These are phyloP conservation scores for Beta macrorhiza DNA, from an alignment of 179 eudicot species.

Conservation along the genomic window DNA sequence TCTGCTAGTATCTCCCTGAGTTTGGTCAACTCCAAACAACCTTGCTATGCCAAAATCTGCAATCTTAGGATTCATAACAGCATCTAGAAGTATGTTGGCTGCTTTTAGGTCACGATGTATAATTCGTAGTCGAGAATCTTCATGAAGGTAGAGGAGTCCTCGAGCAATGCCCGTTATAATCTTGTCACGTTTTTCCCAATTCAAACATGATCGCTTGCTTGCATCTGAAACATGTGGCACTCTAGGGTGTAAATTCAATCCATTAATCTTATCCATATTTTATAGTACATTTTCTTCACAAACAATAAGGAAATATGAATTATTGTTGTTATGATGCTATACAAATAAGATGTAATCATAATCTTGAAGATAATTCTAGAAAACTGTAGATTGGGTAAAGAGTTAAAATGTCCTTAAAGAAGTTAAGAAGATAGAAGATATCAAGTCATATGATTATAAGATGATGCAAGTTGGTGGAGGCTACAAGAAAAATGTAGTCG, in stretches of 20 bases:
- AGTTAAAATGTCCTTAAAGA: too few relatives aligned
- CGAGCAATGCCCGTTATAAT: constrained; percentile 36
- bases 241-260: not conserved
- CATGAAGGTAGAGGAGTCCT: constrained; percentile 42
- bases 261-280: too few relatives aligned
- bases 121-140: constrained; percentile 34
- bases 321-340: too few relatives aligned
- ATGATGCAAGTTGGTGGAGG: too few relatives aligned
- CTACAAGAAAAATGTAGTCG: too few relatives aligned
- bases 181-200: constrained; percentile 33
- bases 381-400: too few relatives aligned
- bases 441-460: too few relatives aligned
- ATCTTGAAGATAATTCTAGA: too few relatives aligned
- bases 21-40: constrained; percentile 24
- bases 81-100: constrained; percentile 37
- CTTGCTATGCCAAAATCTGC: constrained; percentile 43
- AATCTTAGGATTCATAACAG: constrained; percentile 36
- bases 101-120: constrained; percentile 45
- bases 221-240: constrained; percentile 17
- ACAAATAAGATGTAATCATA: not conserved
- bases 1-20: constrained; percentile 30
- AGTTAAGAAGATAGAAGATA: too few relatives aligned
- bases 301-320: too few relatives aligned
- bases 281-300: too few relatives aligned
- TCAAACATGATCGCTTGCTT: constrained; percentile 21